Conservation (phyloP, 352 stramenopile species). For the Elongisporangium anandrum region DNA sequence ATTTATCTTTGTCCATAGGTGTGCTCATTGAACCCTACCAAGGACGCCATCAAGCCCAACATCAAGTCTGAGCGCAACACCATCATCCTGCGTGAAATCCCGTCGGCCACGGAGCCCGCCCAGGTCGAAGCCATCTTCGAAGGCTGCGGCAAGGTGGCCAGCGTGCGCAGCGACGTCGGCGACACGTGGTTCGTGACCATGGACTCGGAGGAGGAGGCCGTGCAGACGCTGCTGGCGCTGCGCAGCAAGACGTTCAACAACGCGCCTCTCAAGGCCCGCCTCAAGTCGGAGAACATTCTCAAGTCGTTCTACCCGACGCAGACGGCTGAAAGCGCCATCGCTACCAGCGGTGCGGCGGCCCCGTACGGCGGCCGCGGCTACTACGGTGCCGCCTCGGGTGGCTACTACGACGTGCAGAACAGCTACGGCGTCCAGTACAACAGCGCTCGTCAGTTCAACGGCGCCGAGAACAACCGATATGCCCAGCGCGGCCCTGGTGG, state of each 20-base stretch:
- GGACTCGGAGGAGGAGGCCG: slow-evolving; percentile 83
- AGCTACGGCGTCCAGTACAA: slow-evolving; percentile 44
- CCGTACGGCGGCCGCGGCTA: slow-evolving; percentile 62
- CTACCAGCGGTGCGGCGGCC: slow-evolving; percentile 17
- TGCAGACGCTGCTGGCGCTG: slow-evolving; percentile 80
- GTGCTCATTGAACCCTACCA: slow-evolving; percentile 62
- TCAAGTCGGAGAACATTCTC: slow-evolving; percentile 92
- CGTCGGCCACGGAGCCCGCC: slow-evolving; percentile 76
- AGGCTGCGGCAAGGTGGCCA: slow-evolving; percentile 66
- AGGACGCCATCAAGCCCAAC: slow-evolving; percentile 90
- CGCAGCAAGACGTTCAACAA: slow-evolving; percentile 89
- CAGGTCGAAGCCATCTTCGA: slow-evolving; percentile 88
- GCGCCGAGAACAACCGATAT: slow-evolving; percentile 31
- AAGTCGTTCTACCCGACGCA: slow-evolving; percentile 89
- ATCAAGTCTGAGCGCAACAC: slow-evolving; percentile 91
- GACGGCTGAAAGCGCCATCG: slow-evolving; percentile 40
- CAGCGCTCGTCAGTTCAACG: slow-evolving; percentile 11
- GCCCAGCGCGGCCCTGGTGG: slow-evolving; percentile 22
- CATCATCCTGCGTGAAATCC: slow-evolving; percentile 92
- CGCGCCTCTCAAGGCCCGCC: slow-evolving; percentile 84
- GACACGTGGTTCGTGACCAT: slow-evolving; percentile 94
- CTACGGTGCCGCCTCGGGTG: slow-evolving; percentile 46
- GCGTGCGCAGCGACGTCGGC: slow-evolving; percentile 88
- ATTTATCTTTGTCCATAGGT: slow-evolving; percentile 24
- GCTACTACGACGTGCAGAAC: slow-evolving; percentile 68